Percentiles rank a stretch among this genome's conserved stretches.
Evolutionary conservation across 768 basidiomycete genomes (phyloP).

Genomic region (Amanita fuliginea): DNA sequence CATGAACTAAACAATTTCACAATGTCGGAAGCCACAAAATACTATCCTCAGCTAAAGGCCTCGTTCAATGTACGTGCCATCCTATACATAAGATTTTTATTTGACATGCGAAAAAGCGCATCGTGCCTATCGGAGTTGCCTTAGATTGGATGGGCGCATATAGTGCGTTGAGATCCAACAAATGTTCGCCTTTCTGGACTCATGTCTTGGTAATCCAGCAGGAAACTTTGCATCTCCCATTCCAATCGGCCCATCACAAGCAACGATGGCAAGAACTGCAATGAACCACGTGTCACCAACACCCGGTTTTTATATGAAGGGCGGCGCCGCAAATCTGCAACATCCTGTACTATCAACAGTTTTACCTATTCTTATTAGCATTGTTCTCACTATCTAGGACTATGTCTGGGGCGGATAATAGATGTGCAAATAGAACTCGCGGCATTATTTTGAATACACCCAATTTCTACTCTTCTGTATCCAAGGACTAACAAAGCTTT

Average conservation of each 20-base stretch:
- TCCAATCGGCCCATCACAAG: neutral
- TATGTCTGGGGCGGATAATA: neutral
- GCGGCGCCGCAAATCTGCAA: neutral
- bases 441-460: no score
- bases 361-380: neutral
- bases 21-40: conserved; percentile 49
- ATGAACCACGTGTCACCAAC: neutral
- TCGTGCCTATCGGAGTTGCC: conserved; percentile 44
- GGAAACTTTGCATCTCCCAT: no score
- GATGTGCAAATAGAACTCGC: neutral
- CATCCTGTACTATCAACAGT: neutral
- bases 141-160: conserved; percentile 43
- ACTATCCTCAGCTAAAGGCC: conserved; percentile 30
- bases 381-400: neutral
- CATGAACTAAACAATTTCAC: conserved; percentile 55
- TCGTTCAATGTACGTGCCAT: conserved; percentile 31
- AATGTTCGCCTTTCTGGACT: no score
- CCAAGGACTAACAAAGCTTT: no score
- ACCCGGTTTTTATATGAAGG: neutral
- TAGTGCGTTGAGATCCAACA: conserved; percentile 18
- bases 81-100: neutral
- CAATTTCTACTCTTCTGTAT: no score
- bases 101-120: conserved; percentile 17
- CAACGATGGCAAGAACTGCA: neutral
- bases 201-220: no score